These are phyloP conservation scores for Rehmannia glutinosa DNA, from an alignment of 257 asterid genomes.

Conservation along the genomic window DNA sequence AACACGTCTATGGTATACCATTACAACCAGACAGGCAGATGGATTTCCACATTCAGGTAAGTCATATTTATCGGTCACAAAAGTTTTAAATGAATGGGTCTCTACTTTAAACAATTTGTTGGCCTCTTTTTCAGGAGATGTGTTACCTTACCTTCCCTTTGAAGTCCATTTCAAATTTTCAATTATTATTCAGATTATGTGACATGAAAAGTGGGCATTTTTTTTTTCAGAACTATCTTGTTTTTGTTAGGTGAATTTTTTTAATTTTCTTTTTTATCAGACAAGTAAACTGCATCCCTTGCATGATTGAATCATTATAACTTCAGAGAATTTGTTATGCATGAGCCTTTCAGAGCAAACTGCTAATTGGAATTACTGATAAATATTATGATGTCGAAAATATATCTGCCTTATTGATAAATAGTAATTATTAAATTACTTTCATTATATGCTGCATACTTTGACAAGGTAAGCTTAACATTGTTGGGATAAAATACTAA, in stretches of 20 bases:
- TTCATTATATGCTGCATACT: not conserved
- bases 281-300: not conserved
- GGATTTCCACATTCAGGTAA: conserved; percentile 82
- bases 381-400: not conserved
- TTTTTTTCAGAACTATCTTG: too few relatives aligned
- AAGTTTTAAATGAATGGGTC: not conserved
- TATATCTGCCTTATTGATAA: not conserved
- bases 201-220: too few relatives aligned
- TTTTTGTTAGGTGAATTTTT: too few relatives aligned
- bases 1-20: conserved; percentile 56
- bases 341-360: not conserved
- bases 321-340: not conserved
- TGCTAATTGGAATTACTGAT: not conserved
- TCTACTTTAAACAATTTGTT: not conserved
- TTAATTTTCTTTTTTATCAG: not conserved
- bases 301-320: not conserved
- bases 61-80: not conserved
- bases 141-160: too few relatives aligned
- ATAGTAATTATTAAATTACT: not conserved
- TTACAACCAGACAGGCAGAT: conserved; percentile 62
- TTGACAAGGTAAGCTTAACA: not conserved
- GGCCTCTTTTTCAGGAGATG: not conserved
- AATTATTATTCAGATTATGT: too few relatives aligned
- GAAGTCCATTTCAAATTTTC: too few relatives aligned
- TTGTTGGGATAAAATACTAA: not conserved